phyloP scores from a whole-genome alignment of 2,329 filamentous ascomycete genomes.

The Venturia asperata region DNA sequence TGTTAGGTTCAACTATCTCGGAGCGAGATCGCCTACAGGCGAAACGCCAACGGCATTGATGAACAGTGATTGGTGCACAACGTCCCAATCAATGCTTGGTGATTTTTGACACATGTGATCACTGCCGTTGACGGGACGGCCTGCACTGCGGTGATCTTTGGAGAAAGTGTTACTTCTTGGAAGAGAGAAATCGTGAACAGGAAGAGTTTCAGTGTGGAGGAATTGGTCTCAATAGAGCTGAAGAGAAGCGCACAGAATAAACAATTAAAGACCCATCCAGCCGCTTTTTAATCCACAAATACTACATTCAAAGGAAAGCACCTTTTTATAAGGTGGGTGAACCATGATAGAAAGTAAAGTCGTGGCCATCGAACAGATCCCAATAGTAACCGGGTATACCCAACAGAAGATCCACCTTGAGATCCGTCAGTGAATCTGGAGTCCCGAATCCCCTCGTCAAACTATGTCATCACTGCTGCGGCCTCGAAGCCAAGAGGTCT shows the following conservation, averaged over 20 bases:
- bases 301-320: background rate
- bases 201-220: background rate
- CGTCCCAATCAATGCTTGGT: background rate
- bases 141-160: background rate
- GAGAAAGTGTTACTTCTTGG: background rate
- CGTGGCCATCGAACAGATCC: background rate
- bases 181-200: background rate
- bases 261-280: background rate
- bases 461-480: background rate
- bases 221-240: background rate
- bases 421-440: background rate
- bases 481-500: slow-evolving; percentile 16
- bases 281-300: background rate
- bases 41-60: background rate
- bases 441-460: background rate
- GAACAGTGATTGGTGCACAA: background rate
- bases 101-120: background rate
- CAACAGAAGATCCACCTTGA: slow-evolving; percentile 5
- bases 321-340: background rate
- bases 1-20: background rate
- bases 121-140: background rate
- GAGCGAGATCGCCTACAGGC: background rate
- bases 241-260: background rate
- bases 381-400: slow-evolving; percentile 9
- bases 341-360: background rate